phyloP scores from a whole-genome alignment of 768 basidiomycete genomes.

The Leccinum truebloodii region DNA sequence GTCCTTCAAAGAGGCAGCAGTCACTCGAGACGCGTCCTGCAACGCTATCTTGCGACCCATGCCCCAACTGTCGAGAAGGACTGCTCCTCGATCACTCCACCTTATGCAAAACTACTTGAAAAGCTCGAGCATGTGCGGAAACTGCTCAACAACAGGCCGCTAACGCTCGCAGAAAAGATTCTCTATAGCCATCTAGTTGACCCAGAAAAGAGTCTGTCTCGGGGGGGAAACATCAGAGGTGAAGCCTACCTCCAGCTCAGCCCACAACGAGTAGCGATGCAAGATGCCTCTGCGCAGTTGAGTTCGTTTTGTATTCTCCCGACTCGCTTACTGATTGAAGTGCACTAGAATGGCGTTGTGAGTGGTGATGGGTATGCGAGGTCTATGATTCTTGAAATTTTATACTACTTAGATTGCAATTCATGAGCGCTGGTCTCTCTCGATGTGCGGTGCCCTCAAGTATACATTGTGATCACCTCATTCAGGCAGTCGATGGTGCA shows the following conservation, averaged over 20 bases:
- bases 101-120: slow-evolving; percentile 68
- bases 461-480: slow-evolving; percentile 98
- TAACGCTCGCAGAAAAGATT: slow-evolving; percentile 98
- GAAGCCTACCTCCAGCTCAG: slow-evolving; percentile 87
- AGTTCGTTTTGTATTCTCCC: slow-evolving; percentile 32
- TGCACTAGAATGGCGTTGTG: slow-evolving; percentile 78
- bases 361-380: slow-evolving; percentile 26
- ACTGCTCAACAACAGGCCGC: slow-evolving; percentile 68
- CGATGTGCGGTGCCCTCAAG: slow-evolving; percentile 84
- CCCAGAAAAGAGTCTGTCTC: slow-evolving; percentile 67
- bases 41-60: slow-evolving; percentile 40
- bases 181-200: slow-evolving; percentile 90
- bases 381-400: slow-evolving; percentile 2
- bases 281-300: slow-evolving; percentile 89
- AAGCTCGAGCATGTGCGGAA: slow-evolving; percentile 71
- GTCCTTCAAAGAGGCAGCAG: slow-evolving; percentile 21
- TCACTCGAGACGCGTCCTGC: slow-evolving; percentile 22
- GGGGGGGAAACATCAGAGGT: slow-evolving; percentile 73
- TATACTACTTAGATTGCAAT: slow-evolving; percentile 68
- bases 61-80: slow-evolving; percentile 50
- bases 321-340: slow-evolving; percentile 12
- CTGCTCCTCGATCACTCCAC: slow-evolving; percentile 79
- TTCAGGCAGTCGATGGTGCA: slow-evolving; percentile 91
- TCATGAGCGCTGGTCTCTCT: slow-evolving; percentile 93
- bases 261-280: slow-evolving; percentile 97